These are phyloP conservation scores for Boletus bicolor DNA, from an alignment of 768 basidiomycete genomes.

Conservation along the genomic window DNA sequence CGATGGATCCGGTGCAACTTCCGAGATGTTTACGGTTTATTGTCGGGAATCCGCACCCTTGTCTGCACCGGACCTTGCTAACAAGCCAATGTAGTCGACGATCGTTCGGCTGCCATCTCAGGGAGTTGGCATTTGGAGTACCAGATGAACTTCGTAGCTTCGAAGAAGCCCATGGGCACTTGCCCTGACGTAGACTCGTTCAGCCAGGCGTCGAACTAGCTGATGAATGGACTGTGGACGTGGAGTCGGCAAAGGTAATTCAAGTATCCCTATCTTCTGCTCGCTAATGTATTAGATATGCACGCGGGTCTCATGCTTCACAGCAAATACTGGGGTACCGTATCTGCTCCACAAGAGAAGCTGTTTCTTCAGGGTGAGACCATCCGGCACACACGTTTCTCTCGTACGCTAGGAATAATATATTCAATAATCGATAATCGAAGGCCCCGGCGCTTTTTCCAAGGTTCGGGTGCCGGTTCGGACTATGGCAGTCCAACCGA, in stretches of 20 bases:
- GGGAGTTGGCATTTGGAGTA: slow-evolving; percentile 86
- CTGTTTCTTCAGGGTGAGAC: slow-evolving; percentile 70
- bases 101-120: slow-evolving; percentile 50
- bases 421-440: slow-evolving; percentile 15
- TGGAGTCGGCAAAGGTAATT: slow-evolving; percentile 70
- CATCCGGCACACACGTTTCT: slow-evolving; percentile 66
- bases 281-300: slow-evolving; percentile 28
- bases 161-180: slow-evolving; percentile 64
- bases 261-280: slow-evolving; percentile 40
- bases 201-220: slow-evolving; percentile 71
- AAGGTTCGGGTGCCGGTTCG: slow-evolving; percentile 37
- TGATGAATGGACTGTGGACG: slow-evolving; percentile 68
- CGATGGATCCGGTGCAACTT: slow-evolving; percentile 30
- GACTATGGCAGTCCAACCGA: slow-evolving; percentile 1
- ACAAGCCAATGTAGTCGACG: slow-evolving; percentile 56
- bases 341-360: slow-evolving; percentile 73
- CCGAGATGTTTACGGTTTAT: slow-evolving; percentile 70
- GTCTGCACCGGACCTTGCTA: slow-evolving; percentile 21
- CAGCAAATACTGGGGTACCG: slow-evolving; percentile 65
- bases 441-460: slow-evolving; percentile 81
- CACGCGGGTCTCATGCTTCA: slow-evolving; percentile 52
- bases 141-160: slow-evolving; percentile 91
- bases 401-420: slow-evolving; percentile 66
- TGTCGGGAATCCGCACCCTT: slow-evolving; percentile 72
- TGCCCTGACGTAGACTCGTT: slow-evolving; percentile 77